A percentile compares a stretch with the other conserved stretches of the same genome.
phyloP scores from a whole-genome alignment of 1,284 basidiomycete species.

The Sparassis latifolia region DNA sequence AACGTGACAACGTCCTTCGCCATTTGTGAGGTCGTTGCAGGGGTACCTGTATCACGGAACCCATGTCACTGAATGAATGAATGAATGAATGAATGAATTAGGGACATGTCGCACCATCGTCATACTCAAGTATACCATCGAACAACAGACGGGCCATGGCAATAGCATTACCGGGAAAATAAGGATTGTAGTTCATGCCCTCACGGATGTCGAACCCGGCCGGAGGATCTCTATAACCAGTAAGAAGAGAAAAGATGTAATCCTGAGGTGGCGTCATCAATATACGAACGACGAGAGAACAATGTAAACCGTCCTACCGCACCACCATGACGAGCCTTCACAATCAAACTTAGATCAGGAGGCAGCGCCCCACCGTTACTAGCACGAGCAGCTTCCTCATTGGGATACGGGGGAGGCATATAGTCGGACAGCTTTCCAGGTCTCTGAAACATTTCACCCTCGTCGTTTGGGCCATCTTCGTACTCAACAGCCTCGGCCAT shows the following conservation, averaged over 20 bases:
- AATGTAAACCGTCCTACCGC: slow-evolving; percentile 53
- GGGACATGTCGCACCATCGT: slow-evolving; percentile 59
- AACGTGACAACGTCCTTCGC: slow-evolving; percentile 98
- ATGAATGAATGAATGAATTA: not conserved
- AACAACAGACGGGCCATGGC: slow-evolving; percentile 98
- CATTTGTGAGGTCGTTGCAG: slow-evolving; percentile 98
- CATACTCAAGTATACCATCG: slow-evolving; percentile 93
- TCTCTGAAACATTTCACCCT: slow-evolving; percentile 97
- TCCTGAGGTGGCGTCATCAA: slow-evolving; percentile 50
- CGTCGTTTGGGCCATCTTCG: slow-evolving; percentile 90
- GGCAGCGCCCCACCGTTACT: slow-evolving; percentile 94
- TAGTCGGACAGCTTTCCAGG: slow-evolving; percentile 98
- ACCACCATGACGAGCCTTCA: slow-evolving; percentile 97
- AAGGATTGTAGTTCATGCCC: slow-evolving; percentile 97
- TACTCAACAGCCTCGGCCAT: slow-evolving; percentile 99
- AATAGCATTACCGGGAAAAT: slow-evolving; percentile 96
- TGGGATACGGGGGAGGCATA: slow-evolving; percentile 93
- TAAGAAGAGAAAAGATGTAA: slow-evolving; percentile 95
- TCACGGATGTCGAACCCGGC: slow-evolving; percentile 96
- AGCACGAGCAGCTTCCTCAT: slow-evolving; percentile 96
- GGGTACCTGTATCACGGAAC: slow-evolving; percentile 58
- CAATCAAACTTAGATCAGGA: slow-evolving; percentile 95
- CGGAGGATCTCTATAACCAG: slow-evolving; percentile 95
- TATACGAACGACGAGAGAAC: not conserved
- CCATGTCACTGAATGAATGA: not conserved